Percentiles rank a stretch among this genome's conserved stretches.
These are phyloP conservation scores for Ceratobasidium sp. DNA, from an alignment of 1,284 basidiomycete genomes.

Conservation along the genomic window DNA sequence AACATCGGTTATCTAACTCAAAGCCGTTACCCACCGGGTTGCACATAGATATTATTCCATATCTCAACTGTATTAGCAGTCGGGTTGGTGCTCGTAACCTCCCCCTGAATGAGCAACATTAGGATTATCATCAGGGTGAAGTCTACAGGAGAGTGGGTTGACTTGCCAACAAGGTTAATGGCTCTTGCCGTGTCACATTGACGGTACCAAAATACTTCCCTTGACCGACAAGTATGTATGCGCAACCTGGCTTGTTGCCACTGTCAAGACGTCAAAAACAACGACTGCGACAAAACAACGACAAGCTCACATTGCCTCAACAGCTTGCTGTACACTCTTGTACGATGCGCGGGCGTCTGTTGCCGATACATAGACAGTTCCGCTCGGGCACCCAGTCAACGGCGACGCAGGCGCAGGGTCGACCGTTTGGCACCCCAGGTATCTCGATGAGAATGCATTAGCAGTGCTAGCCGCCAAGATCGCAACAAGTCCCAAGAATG, in stretches of 20 bases:
- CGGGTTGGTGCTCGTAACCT: conserved; percentile 13
- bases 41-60: conserved; percentile 24
- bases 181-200: conserved; percentile 35
- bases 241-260: conserved; percentile 17
- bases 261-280: background rate
- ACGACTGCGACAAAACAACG: background rate
- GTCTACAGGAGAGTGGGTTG: too few relatives aligned
- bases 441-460: conserved; percentile 25
- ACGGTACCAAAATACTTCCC: conserved; percentile 24
- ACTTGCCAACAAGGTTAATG: conserved; percentile 16
- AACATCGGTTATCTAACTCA: background rate
- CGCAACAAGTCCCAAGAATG: background rate
- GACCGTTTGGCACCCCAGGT: conserved; percentile 19
- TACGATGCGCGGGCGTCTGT: conserved; percentile 19
- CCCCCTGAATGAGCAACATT: background rate
- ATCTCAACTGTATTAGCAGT: conserved; percentile 15
- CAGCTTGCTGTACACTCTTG: conserved; percentile 33
- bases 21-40: background rate
- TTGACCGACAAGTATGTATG: conserved; percentile 29
- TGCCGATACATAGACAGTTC: conserved; percentile 26
- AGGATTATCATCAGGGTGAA: too few relatives aligned
- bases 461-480: background rate
- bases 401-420: conserved; percentile 29
- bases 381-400: conserved; percentile 24
- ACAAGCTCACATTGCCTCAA: conserved; percentile 19